Conservation (phyloP, 805 yeast genomes). For the Candida pseudoglaebosa region DNA sequence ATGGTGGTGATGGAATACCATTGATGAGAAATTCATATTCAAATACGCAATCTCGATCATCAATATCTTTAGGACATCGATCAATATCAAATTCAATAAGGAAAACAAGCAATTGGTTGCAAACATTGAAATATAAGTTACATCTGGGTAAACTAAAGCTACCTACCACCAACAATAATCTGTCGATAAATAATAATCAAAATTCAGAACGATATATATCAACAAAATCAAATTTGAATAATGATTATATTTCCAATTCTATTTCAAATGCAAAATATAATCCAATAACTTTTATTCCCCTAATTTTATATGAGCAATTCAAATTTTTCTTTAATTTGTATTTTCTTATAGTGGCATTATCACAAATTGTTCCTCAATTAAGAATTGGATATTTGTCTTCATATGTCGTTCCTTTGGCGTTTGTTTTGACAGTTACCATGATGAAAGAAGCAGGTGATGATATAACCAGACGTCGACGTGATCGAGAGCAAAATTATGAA, state of each 20-base stretch:
- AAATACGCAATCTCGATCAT: conserved; percentile 19
- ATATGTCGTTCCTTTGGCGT: conserved; percentile 89
- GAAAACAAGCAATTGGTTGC: conserved; percentile 16
- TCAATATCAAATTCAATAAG: conserved; percentile 10
- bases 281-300: conserved; percentile 81
- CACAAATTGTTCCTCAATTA: conserved; percentile 85
- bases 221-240: conserved; percentile 17
- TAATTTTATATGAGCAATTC: conserved; percentile 90
- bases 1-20: conserved; percentile 26
- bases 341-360: conserved; percentile 86
- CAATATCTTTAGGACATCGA: conserved; percentile 13
- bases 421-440: conserved; percentile 91
- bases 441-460: conserved; percentile 94
- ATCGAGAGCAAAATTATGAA: conserved; percentile 83
- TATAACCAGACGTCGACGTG: conserved; percentile 84
- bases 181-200: conserved; percentile 3
- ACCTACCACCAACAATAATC: conserved; percentile 4
- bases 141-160: conserved; percentile 19
- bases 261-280: conserved; percentile 93
- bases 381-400: conserved; percentile 92
- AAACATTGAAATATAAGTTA: conserved; percentile 23
- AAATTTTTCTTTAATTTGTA: conserved; percentile 93
- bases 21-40: conserved; percentile 18
- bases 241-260: conserved; percentile 59
- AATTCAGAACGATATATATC: conserved; percentile 27